phyloP scores from a whole-genome alignment of 1,284 basidiomycete genomes.

The Sporisorium graminicola region DNA sequence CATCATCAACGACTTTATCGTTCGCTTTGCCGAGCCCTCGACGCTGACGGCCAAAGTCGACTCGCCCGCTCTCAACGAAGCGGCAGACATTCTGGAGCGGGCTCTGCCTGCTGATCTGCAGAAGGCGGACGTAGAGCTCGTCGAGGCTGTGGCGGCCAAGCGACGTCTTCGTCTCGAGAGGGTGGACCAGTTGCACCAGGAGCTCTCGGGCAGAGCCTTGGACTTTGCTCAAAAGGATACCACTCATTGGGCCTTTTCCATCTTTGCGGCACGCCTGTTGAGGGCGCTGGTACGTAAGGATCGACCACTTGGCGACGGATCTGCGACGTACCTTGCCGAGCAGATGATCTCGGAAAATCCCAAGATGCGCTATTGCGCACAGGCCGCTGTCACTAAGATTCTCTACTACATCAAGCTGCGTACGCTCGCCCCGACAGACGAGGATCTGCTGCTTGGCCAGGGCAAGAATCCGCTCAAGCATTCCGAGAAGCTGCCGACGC shows the following conservation, averaged over 20 bases:
- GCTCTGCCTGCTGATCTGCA: constrained; percentile 24
- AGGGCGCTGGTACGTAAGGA: constrained; percentile 82
- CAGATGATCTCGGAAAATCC: constrained; percentile 79
- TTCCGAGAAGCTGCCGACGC: constrained; percentile 59
- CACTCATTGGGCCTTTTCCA: constrained; percentile 92
- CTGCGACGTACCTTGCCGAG: constrained; percentile 73
- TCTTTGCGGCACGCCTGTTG: constrained; percentile 82
- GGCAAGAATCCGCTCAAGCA: constrained; percentile 81
- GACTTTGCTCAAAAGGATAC: constrained; percentile 77
- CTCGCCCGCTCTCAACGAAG: constrained; percentile 39
- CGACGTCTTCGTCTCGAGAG: constrained; percentile 60
- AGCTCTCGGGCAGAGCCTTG: constrained; percentile 77
- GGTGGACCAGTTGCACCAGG: constrained; percentile 68
- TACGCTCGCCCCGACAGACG: constrained; percentile 78
- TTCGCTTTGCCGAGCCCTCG: constrained; percentile 68
- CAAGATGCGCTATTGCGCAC: constrained; percentile 79
- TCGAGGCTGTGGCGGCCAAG: constrained; percentile 65
- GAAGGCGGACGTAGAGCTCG: constrained; percentile 55
- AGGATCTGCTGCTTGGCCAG: constrained; percentile 83
- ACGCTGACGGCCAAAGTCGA: constrained; percentile 52
- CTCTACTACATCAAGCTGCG: constrained; percentile 85
- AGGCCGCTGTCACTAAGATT: constrained; percentile 82
- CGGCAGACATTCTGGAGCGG: constrained; percentile 27
- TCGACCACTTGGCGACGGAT: constrained; percentile 75
- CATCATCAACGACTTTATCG: constrained; percentile 77